These are phyloP conservation scores for Arthonia radiata DNA, from an alignment of 495 filamentous ascomycete genomes.

Conservation along the genomic window DNA sequence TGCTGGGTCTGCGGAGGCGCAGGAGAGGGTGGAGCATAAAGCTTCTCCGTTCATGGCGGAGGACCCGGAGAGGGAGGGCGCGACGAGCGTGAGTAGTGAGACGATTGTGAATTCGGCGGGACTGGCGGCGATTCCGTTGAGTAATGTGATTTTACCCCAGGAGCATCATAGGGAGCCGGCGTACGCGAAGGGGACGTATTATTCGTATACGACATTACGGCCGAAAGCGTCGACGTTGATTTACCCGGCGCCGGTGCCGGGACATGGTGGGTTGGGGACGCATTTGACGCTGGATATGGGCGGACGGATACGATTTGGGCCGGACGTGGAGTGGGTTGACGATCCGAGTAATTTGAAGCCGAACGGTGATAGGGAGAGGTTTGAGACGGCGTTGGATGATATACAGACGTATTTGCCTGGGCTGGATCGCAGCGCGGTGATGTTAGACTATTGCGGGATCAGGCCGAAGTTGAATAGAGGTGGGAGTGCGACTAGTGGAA, in stretches of 20 bases:
- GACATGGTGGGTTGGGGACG: constrained; percentile 67
- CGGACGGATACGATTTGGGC: constrained; percentile 73
- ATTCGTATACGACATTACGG: constrained; percentile 42
- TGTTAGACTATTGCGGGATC: constrained; percentile 72
- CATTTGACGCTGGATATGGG: constrained; percentile 80
- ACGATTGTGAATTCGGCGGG: constrained; percentile 72
- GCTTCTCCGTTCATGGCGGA: constrained; percentile 1
- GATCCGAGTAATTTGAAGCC: constrained; percentile 30
- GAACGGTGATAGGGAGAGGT: constrained; percentile 27
- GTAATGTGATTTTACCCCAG: constrained; percentile 55
- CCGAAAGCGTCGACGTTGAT: constrained; percentile 52
- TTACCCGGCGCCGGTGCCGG: constrained; percentile 64
- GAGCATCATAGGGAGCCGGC: constrained; percentile 31
- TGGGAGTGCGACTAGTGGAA: constrained; percentile 29
- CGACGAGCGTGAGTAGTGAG: constrained; percentile 41
- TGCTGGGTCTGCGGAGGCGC: constrained; percentile 31
- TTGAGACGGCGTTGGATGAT: constrained; percentile 41
- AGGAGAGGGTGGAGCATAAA: too few relatives aligned
- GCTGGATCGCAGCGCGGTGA: constrained; percentile 38
- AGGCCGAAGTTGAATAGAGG: constrained; percentile 52
- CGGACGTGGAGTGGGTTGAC: constrained; percentile 83
- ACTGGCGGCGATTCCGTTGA: constrained; percentile 45
- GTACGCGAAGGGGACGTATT: constrained; percentile 93
- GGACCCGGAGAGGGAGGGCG: constrained; percentile 16
- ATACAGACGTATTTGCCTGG: constrained; percentile 59